phyloP scores from a whole-genome alignment of 768 basidiomycete species.

The Lactifluus subvellereus region DNA sequence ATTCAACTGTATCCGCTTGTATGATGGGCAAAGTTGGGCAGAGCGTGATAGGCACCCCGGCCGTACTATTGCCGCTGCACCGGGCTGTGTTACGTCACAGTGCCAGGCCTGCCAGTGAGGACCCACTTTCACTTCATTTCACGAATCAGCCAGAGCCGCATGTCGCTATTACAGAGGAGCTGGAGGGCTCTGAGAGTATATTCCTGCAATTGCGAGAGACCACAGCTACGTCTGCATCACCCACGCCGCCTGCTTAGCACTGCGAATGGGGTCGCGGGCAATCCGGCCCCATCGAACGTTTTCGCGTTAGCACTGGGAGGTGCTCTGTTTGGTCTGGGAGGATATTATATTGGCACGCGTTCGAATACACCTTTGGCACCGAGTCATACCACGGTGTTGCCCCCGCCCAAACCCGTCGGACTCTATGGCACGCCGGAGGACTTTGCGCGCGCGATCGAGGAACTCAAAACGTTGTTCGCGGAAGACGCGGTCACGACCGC shows the following conservation, averaged over 20 bases:
- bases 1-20: no score
- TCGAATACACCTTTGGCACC: background rate
- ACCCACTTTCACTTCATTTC: background rate
- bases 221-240: no score
- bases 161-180: conserved; percentile 1
- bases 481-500: conserved; percentile 23
- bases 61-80: no score
- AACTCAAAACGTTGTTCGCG: conserved; percentile 22
- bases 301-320: conserved; percentile 6
- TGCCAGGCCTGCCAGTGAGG: background rate
- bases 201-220: background rate
- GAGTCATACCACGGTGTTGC: background rate
- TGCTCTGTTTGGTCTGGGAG: conserved; percentile 7
- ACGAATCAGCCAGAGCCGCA: background rate
- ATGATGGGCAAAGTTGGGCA: no score
- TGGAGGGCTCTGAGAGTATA: background rate
- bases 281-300: background rate
- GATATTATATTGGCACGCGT: conserved; percentile 16
- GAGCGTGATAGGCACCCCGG: no score
- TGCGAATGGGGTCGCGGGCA: background rate
- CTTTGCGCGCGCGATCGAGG: conserved; percentile 28
- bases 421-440: conserved; percentile 29
- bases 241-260: background rate
- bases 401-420: conserved; percentile 7
- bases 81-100: no score